Percentiles rank a stretch among this genome's conserved stretches.
phyloP scores from a whole-genome alignment of 306 rosid genomes.

The Cyclanthera cordifolia region DNA sequence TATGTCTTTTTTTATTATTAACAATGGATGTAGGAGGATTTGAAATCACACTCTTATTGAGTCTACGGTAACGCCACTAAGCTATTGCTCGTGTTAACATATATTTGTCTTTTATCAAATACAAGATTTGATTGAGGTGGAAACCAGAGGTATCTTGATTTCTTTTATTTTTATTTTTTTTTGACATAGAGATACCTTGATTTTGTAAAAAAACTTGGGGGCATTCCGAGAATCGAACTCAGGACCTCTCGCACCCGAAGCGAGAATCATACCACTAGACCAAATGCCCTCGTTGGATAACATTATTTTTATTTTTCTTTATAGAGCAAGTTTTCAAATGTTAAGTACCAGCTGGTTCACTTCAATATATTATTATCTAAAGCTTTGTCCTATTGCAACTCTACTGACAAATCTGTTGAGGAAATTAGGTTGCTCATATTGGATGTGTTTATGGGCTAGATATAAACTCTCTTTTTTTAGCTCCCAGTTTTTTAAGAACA shows the following conservation, averaged over 20 bases:
- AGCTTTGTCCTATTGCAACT: not conserved
- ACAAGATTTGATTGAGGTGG: not conserved
- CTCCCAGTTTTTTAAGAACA: not conserved
- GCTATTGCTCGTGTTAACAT: too few species aligned
- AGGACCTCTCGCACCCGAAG: slow-evolving; percentile 13
- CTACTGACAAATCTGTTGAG: not conserved
- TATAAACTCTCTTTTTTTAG: not conserved
- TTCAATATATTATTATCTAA: not conserved
- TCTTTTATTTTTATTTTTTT: too few species aligned
- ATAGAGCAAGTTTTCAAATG: not conserved
- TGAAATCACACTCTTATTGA: too few species aligned
- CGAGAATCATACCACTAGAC: slow-evolving; percentile 14
- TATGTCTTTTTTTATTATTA: too few species aligned
- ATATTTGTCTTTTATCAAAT: not conserved
- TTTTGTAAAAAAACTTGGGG: not conserved
- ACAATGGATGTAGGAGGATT: too few species aligned
- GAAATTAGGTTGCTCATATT: not conserved
- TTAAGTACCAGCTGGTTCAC: not conserved
- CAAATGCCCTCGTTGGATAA: not conserved
- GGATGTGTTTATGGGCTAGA: not conserved
- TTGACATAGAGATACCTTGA: too few species aligned
- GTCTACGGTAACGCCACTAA: too few species aligned
- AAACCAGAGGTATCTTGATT: not conserved
- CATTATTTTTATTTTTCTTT: not conserved
- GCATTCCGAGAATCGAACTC: slow-evolving; percentile 9